A percentile compares a stretch with the other conserved stretches of the same genome.
Conservation (phyloP, 805 yeast genomes). For the Candida andamanensis region DNA sequence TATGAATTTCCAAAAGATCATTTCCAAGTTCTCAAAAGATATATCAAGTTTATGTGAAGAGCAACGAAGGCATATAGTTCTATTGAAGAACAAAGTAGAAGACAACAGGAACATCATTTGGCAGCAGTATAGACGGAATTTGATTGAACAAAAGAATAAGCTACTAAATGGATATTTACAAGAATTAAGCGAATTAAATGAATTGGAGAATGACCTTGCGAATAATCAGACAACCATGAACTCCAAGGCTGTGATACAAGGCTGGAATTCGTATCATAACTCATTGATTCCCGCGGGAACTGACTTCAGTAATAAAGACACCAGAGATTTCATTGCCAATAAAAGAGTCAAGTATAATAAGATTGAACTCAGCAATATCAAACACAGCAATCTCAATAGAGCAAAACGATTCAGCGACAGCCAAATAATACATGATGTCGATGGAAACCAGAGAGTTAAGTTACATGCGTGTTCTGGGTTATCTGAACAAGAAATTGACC, state of each 20-base stretch:
- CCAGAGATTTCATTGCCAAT: constrained; percentile 4
- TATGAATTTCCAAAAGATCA: constrained; percentile 1
- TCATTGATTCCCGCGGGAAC: constrained; percentile 1
- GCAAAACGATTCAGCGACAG: constrained; percentile 2
- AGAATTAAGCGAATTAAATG: constrained; percentile 24
- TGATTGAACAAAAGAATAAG: constrained; percentile 20
- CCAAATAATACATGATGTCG: not conserved
- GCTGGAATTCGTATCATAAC: constrained; percentile 12
- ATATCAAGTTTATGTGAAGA: constrained; percentile 23
- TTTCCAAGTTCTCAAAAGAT: constrained; percentile 15
- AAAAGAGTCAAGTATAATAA: constrained; percentile 14
- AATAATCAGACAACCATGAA: too few relatives aligned
- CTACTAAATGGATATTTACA: constrained; percentile 21
- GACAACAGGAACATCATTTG: constrained; percentile 27
- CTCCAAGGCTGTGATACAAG: not conserved
- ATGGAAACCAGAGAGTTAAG: constrained; percentile 4
- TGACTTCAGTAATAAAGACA: constrained; percentile 2
- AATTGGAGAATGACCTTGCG: constrained; percentile 5
- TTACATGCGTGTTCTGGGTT: constrained; percentile 18
- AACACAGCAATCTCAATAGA: constrained; percentile 8
- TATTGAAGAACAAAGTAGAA: constrained; percentile 17
- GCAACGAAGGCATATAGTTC: constrained; percentile 22
- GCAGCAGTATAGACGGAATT: constrained; percentile 26
- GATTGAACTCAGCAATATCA: constrained; percentile 28
- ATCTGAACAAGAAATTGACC: constrained; percentile 7